Percentiles rank a stretch among this genome's conserved stretches.
These are phyloP conservation scores for Arthrobotrys megalospora DNA, from an alignment of 2,329 filamentous ascomycete species.

Conservation along the genomic window DNA sequence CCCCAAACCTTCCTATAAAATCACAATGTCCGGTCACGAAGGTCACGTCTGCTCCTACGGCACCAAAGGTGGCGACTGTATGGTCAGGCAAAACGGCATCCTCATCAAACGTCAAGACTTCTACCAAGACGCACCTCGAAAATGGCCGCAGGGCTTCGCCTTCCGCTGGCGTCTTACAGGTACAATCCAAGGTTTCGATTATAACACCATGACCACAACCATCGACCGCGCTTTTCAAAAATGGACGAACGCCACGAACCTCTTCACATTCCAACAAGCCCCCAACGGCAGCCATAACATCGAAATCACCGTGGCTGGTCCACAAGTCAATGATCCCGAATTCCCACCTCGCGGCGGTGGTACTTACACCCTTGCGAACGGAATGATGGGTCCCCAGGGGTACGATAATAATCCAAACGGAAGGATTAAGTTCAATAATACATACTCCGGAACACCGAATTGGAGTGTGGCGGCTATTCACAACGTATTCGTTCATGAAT, in stretches of 20 bases:
- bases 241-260: constrained; percentile 5
- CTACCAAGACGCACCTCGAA: constrained; percentile 11
- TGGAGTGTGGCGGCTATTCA: constrained; percentile 27
- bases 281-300: constrained; percentile 14
- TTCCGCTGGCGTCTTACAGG: constrained; percentile 33
- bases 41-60: constrained; percentile 20
- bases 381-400: background rate
- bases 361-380: constrained; percentile 9
- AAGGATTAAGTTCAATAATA: constrained; percentile 27
- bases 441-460: constrained; percentile 11
- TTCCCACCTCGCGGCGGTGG: constrained; percentile 5
- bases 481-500: constrained; percentile 37
- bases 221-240: constrained; percentile 33
- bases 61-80: constrained; percentile 1
- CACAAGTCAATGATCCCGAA: constrained; percentile 10
- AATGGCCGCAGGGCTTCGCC: constrained; percentile 31
- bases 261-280: constrained; percentile 26
- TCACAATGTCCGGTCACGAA: background rate
- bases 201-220: constrained; percentile 11
- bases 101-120: constrained; percentile 35
- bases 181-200: constrained; percentile 19
- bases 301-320: constrained; percentile 10
- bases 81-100: background rate
- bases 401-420: background rate
- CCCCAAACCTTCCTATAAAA: background rate